phyloP scores from a whole-genome alignment of 2,329 filamentous ascomycete genomes.

The Zasmidium cellare region DNA sequence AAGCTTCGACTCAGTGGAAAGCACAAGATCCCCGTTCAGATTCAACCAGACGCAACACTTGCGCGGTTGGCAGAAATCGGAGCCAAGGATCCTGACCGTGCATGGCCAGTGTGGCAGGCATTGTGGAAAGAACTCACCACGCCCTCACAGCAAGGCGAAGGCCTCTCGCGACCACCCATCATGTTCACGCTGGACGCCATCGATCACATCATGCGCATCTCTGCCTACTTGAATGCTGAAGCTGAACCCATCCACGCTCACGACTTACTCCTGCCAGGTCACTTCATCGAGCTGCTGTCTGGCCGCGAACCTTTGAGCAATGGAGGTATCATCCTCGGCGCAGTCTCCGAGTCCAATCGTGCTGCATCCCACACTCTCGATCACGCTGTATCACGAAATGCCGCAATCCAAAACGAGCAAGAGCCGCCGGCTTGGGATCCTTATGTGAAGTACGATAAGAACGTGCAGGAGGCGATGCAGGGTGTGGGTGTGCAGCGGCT shows the following conservation, averaged over 20 bases:
- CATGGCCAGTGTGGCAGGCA: conserved; percentile 78
- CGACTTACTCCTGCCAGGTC: conserved; percentile 73
- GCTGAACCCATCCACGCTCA: conserved; percentile 80
- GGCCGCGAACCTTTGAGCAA: conserved; percentile 60
- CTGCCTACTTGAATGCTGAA: conserved; percentile 71
- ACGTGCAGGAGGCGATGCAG: conserved; percentile 50
- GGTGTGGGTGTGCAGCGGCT: conserved; percentile 54
- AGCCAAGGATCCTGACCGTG: conserved; percentile 71
- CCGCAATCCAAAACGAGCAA: conserved; percentile 27
- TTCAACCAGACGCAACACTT: conserved; percentile 62
- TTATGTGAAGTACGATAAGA: conserved; percentile 53
- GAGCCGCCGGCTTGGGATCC: conserved; percentile 46
- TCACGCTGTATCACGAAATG: conserved; percentile 15
- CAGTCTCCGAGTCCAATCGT: conserved; percentile 69
- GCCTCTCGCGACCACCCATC: conserved; percentile 58
- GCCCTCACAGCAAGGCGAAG: conserved; percentile 40
- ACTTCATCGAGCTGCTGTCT: conserved; percentile 72
- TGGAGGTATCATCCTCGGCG: conserved; percentile 76
- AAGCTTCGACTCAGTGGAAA: conserved; percentile 51
- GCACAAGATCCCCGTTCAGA: conserved; percentile 60
- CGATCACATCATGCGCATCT: conserved; percentile 75
- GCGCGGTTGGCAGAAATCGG: conserved; percentile 67
- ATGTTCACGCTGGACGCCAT: conserved; percentile 79
- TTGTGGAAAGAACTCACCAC: conserved; percentile 76
- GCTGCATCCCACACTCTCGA: conserved; percentile 19